Base-by-base conservation (phyloP, 2,329 filamentous ascomycete species). In the Tricladium varicosporioides region DNA sequence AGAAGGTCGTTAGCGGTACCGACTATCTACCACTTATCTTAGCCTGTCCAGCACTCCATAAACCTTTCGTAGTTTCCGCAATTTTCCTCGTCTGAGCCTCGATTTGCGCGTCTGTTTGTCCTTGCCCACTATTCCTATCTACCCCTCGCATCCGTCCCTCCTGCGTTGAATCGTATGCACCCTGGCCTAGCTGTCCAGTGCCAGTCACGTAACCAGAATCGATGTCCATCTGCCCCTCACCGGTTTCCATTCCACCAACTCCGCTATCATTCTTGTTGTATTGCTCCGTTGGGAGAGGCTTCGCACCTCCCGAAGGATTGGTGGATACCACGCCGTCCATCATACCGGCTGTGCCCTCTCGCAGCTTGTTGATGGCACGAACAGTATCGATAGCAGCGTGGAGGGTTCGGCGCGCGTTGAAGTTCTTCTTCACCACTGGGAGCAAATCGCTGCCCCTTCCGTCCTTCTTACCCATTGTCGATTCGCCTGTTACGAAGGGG, bases 371-470 rank as follows among this genome's bases (percentile, higher is more conserved):
- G 69, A 88, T 88, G 33, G 85, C 85, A 49, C 86, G 78, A 48
- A 88, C 84, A 1, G 85, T 88, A 69, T 88, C 85, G 69, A 88
- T 88, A 55, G 86, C 85, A 32, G 86, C 85, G 66, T 88, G 85
- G 50, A 88, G 75, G 27, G 85, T 88, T 66, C 85, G 78, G 56
- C 85, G 78, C 44, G 85, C 85, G 66, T 88, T 88, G 75, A 88
- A 88, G 75, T 88, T 88, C 80, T 87, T 87, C 79, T 87, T 86
- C 70, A 88, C 84, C 5, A 82, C 84, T 8, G 85, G 85, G 60
- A 88, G 73, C 62, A 88, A 74, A 74, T 88, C 86, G 72, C 82
- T 78, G 67, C 81, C 81, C 71, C 76, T 78, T 60, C 75, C 74
- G 49, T 62, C 65, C 50, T 61, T 58, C 71, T 74, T 60, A 72